These are phyloP conservation scores for Scleromitrula shiraiana DNA, from an alignment of 2,329 filamentous ascomycete species.

Conservation along the genomic window DNA sequence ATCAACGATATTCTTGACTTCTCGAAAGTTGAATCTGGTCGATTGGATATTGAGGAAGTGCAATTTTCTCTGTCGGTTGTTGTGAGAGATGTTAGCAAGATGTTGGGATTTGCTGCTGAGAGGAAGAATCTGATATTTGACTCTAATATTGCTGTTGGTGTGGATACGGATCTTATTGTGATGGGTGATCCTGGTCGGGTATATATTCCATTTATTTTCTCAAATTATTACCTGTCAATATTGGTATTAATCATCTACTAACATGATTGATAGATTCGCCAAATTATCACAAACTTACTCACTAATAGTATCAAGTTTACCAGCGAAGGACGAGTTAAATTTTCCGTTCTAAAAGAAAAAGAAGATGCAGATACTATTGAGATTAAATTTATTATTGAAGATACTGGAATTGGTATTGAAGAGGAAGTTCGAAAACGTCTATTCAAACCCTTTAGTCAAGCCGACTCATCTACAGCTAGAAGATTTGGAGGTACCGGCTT, in stretches of 20 bases:
- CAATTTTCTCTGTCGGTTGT: slow-evolving; percentile 67
- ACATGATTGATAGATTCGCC: slow-evolving; percentile 46
- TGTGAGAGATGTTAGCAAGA: slow-evolving; percentile 73
- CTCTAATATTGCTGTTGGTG: slow-evolving; percentile 46
- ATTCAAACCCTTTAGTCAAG: slow-evolving; percentile 76
- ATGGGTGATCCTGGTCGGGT: slow-evolving; percentile 79
- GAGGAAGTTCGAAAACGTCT: slow-evolving; percentile 65
- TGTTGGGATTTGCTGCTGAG: slow-evolving; percentile 78
- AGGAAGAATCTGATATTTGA: slow-evolving; percentile 69
- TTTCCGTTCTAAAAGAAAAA: slow-evolving; percentile 54
- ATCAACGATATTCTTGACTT: slow-evolving; percentile 91
- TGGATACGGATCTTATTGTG: slow-evolving; percentile 64
- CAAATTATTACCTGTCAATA: no score
- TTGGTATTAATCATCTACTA: no score
- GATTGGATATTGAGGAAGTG: slow-evolving; percentile 71
- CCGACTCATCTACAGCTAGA: slow-evolving; percentile 69
- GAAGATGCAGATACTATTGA: slow-evolving; percentile 58
- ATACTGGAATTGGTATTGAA: slow-evolving; percentile 76
- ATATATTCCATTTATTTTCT: no score
- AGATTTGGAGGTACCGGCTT: slow-evolving; percentile 74
- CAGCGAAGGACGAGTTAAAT: slow-evolving; percentile 56
- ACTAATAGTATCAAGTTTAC: slow-evolving; percentile 75
- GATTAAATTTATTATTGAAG: slow-evolving; percentile 64
- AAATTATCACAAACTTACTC: slow-evolving; percentile 73
- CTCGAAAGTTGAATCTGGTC: slow-evolving; percentile 74